phyloP scores from a whole-genome alignment of 139 green algal species.

The Coelastrella sp. region DNA sequence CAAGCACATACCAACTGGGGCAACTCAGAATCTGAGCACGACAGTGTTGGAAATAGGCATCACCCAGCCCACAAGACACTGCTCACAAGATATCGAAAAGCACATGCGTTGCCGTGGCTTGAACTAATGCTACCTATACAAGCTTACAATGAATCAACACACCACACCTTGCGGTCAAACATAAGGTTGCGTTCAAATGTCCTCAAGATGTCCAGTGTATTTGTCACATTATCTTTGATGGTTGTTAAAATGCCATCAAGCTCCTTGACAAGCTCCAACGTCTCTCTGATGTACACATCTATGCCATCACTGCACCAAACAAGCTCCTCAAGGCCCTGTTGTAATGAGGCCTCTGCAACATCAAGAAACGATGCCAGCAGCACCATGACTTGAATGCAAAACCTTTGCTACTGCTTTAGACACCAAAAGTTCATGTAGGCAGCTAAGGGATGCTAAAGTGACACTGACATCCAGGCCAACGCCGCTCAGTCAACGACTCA shows the following conservation, averaged over 20 bases:
- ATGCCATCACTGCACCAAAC: constrained; percentile 82
- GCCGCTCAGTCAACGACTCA: not conserved
- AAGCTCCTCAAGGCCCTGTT: constrained; percentile 70
- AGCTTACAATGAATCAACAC: constrained; percentile 25
- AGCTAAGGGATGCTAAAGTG: too few species aligned
- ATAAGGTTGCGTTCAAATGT: constrained; percentile 85
- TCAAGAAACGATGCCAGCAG: not conserved
- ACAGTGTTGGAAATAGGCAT: too few species aligned
- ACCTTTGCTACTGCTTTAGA: constrained; percentile 44
- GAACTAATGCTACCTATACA: not conserved
- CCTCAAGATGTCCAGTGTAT: constrained; percentile 48
- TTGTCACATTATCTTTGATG: constrained; percentile 86
- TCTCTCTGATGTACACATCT: constrained; percentile 85
- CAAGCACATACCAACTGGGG: not conserved
- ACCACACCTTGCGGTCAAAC: constrained; percentile 90
- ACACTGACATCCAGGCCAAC: too few species aligned
- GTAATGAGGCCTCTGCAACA: constrained; percentile 68
- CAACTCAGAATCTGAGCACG: too few species aligned
- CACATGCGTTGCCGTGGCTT: not conserved
- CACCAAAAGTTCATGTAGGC: too few species aligned
- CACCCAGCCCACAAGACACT: too few species aligned
- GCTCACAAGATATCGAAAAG: too few species aligned
- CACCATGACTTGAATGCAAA: not conserved
- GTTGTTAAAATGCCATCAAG: constrained; percentile 75
- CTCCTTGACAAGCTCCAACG: constrained; percentile 80